These are phyloP conservation scores for Talaromyces atroroseus DNA, from an alignment of 2,329 filamentous ascomycete genomes.

Conservation along the genomic window DNA sequence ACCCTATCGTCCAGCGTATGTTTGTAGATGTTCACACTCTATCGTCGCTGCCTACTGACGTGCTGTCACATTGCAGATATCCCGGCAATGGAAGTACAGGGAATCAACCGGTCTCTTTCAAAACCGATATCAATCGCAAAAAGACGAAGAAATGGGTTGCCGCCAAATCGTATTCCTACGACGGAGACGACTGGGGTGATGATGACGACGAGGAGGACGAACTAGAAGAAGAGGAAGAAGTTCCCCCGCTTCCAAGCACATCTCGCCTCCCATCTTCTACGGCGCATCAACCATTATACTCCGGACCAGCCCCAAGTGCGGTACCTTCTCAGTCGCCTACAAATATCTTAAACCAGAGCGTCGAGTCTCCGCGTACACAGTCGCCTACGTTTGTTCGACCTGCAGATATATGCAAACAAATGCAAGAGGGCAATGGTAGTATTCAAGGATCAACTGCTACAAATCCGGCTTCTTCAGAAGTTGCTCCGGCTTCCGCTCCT, in stretches of 20 bases:
- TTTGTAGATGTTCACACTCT: background rate
- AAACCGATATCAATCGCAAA: slow-evolving; percentile 77
- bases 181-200: slow-evolving; percentile 88
- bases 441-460: slow-evolving; percentile 27
- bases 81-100: slow-evolving; percentile 16
- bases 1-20: slow-evolving; percentile 12
- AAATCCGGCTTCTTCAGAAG: background rate
- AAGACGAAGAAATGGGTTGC: slow-evolving; percentile 96
- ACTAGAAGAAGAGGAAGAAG: slow-evolving; percentile 28
- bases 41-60: background rate
- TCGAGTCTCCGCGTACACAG: slow-evolving; percentile 36
- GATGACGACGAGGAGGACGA: slow-evolving; percentile 56
- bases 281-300: background rate
- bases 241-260: slow-evolving; percentile 20
- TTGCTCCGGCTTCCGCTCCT: background rate
- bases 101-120: slow-evolving; percentile 57
- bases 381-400: slow-evolving; percentile 63
- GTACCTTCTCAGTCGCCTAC: slow-evolving; percentile 22
- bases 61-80: slow-evolving; percentile 4
- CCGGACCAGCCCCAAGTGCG: background rate
- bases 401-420: slow-evolving; percentile 69
- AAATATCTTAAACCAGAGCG: background rate
- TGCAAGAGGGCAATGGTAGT: slow-evolving; percentile 59
- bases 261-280: slow-evolving; percentile 20
- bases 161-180: slow-evolving; percentile 79